phyloP scores from a whole-genome alignment of 306 rosid species.

The Vigna reflexopilosa region DNA sequence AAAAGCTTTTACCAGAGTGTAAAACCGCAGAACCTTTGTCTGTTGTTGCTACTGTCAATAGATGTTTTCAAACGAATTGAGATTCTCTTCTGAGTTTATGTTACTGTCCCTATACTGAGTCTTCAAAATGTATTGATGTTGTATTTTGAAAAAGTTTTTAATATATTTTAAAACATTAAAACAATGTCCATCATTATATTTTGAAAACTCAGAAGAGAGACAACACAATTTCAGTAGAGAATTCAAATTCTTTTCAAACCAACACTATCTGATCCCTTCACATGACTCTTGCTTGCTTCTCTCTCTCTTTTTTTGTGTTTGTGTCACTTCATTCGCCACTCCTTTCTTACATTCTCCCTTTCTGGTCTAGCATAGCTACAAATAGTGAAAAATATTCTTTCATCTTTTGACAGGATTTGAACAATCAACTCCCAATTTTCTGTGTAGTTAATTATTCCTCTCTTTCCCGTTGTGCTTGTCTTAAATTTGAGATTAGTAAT shows the following conservation, averaged over 20 bases:
- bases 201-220: too few species aligned
- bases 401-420: not conserved
- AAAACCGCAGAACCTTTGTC: not conserved
- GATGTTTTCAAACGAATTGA: constrained; percentile 32
- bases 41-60: constrained; percentile 6
- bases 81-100: too few species aligned
- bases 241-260: constrained; percentile 31
- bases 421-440: constrained; percentile 14
- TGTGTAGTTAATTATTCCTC: not conserved
- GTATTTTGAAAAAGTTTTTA: too few species aligned
- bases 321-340: not conserved
- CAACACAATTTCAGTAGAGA: too few species aligned
- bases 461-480: not conserved
- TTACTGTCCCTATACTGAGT: too few species aligned
- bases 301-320: not conserved
- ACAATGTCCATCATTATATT: too few species aligned
- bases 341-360: constrained; percentile 51
- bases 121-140: too few species aligned
- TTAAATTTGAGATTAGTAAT: constrained; percentile 8
- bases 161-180: too few species aligned
- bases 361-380: not conserved
- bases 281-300: constrained; percentile 9
- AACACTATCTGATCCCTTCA: constrained; percentile 13
- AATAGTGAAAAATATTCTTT: constrained; percentile 48
- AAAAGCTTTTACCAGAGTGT: not conserved